phyloP scores from a whole-genome alignment of 345 rosid species.

The Eucalyptus erythrocorys region DNA sequence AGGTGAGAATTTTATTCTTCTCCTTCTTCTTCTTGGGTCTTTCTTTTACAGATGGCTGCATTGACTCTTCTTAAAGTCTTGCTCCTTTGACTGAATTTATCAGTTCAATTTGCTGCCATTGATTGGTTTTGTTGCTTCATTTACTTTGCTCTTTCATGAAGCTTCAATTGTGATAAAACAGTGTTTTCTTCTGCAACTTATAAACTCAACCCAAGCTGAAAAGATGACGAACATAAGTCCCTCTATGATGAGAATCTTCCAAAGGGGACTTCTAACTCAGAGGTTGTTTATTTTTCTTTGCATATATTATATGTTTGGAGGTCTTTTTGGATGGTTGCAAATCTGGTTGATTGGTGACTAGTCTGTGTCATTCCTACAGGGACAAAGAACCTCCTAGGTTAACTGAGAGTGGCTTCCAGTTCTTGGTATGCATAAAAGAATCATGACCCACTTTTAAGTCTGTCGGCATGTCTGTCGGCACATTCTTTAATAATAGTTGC shows the following conservation, averaged over 20 bases:
- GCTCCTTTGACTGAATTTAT: not conserved
- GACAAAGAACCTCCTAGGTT: slow-evolving; percentile 74
- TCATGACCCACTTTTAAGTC: slow-evolving; percentile 4
- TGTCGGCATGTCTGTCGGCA: not conserved
- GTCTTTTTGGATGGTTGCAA: not conserved
- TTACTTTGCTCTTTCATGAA: slow-evolving; percentile 16
- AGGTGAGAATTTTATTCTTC: slow-evolving; percentile 42
- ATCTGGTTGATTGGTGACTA: not conserved
- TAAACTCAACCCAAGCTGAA: slow-evolving; percentile 71
- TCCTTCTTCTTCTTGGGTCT: not conserved
- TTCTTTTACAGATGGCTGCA: not conserved
- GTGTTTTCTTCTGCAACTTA: slow-evolving; percentile 92
- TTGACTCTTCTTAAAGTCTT: not conserved
- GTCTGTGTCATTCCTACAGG: slow-evolving; percentile 24
- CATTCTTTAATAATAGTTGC: not conserved
- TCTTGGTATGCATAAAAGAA: slow-evolving; percentile 57
- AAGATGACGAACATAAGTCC: slow-evolving; percentile 61
- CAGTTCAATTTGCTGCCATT: not conserved
- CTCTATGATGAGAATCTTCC: slow-evolving; percentile 85
- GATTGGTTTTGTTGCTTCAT: not conserved
- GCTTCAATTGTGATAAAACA: slow-evolving; percentile 21
- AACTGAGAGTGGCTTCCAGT: slow-evolving; percentile 96
- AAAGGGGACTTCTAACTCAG: slow-evolving; percentile 78
- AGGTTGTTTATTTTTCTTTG: slow-evolving; percentile 28
- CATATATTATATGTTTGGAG: not conserved